phyloP scores from a whole-genome alignment of 768 basidiomycete species.

The Russula dissimulans region DNA sequence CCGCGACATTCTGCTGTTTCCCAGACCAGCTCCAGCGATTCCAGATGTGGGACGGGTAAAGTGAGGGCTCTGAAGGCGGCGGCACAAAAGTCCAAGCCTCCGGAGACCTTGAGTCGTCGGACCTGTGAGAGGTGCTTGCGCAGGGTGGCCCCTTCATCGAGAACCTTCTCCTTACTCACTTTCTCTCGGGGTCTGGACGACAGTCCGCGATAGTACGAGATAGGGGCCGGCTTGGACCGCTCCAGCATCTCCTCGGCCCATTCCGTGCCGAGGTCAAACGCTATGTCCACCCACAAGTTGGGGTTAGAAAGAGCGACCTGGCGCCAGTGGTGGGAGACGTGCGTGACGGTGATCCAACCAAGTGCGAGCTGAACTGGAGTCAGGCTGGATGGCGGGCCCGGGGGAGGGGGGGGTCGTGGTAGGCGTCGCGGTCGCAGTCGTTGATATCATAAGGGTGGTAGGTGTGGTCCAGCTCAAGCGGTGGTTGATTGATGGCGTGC shows the following conservation, averaged over 20 bases:
- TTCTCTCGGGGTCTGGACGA: background rate
- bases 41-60: background rate
- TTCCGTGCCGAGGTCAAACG: background rate
- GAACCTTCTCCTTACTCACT: background rate
- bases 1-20: background rate
- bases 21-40: background rate
- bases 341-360: slow-evolving; percentile 7
- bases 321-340: slow-evolving; percentile 3
- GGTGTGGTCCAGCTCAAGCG: background rate
- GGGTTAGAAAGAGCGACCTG: background rate
- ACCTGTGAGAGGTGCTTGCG: no score
- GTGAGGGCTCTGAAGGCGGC: background rate
- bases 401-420: no score
- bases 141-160: background rate
- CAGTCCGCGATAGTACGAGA: background rate
- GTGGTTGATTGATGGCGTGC: background rate
- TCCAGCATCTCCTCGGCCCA: background rate
- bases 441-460: background rate
- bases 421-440: no score
- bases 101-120: no score
- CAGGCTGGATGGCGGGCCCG: background rate
- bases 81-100: no score
- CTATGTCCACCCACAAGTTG: background rate
- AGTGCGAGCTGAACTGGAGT: background rate
- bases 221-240: background rate